Evolutionary conservation across 2,329 filamentous ascomycete species (phyloP).

Genomic region (Alternaria conjuncta): DNA sequence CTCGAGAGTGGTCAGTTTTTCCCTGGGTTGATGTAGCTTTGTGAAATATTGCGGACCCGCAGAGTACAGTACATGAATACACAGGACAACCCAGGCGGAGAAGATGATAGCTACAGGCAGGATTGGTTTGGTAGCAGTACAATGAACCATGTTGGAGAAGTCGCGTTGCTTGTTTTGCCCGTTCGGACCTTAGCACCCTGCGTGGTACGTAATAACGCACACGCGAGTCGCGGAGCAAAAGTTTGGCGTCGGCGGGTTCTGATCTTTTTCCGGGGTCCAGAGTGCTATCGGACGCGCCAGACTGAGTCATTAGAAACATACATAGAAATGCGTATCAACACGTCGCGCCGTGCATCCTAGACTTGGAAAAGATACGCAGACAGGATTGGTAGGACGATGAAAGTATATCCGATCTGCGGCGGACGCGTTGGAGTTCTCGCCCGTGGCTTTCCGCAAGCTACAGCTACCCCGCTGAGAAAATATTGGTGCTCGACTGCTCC

Average conservation of each 20-base stretch:
- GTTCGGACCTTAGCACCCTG: conserved; percentile 15
- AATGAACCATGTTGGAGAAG: not conserved
- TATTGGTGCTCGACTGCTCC: conserved; percentile 29
- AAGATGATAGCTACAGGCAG: not conserved
- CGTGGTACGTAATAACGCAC: conserved; percentile 27
- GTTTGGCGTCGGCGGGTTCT: conserved; percentile 30
- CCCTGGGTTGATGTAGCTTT: too few relatives aligned
- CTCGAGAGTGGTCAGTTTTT: too few relatives aligned
- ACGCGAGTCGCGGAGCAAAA: conserved; percentile 19
- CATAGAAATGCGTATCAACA: conserved; percentile 20
- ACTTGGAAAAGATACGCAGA: conserved; percentile 34
- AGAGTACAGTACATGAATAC: not conserved
- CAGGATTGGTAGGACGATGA: conserved; percentile 29
- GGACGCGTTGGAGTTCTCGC: conserved; percentile 31
- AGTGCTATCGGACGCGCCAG: conserved; percentile 10
- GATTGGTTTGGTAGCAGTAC: not conserved
- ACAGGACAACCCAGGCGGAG: not conserved
- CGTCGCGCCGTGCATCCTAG: conserved; percentile 26
- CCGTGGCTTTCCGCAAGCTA: conserved; percentile 38
- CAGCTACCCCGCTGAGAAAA: conserved; percentile 42
- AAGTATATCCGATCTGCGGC: conserved; percentile 41
- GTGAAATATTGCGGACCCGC: not conserved
- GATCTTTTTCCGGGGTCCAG: conserved; percentile 14
- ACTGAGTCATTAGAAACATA: conserved; percentile 26
- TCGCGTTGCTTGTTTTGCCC: conserved; percentile 3